Evolutionary conservation across 1,139 yeast species (phyloP), one percentile per base, ranked within the genome.

Genomic region (Yamadazyma trypodendri): DNA sequence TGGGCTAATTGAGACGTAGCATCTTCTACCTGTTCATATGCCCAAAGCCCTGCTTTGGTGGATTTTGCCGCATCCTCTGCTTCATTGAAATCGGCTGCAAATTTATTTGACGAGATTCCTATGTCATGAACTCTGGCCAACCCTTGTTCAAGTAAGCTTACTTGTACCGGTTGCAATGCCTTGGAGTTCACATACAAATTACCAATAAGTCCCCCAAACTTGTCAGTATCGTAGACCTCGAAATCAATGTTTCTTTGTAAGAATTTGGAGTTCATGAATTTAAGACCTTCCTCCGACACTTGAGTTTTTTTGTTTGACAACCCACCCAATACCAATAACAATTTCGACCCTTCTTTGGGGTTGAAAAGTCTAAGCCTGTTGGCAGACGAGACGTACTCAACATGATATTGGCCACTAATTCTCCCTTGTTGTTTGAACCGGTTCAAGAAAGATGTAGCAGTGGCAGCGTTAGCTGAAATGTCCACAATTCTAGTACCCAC

Each of bases 171-270:
- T 18, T 49, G 44, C 24, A 63, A 56, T 17, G 71, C 63, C 34
- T 72, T 71, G 7, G 77, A 72, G 17, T 75, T 75, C 11, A 78
- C 55, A 54, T 66, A 84, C 37, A 86, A 53, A 50, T 82, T 78
- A 36, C 95, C 95, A 55, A 86, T 78, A 51, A 87, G 88, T 0
- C 85, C 86, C 42, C 96, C 96, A 43, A 83, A 71, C 54, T 81
- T 84, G 57, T 88, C 96, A 39, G 77, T 75, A 42, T 77, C 83
- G 46, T 78, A 77, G 20, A 87, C 75, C 40, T 82, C 83, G 48
- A 87, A 68, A 48, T 77, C 81, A 34, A 86, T 84, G 47, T 80
- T 85, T 54, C 88, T 75, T 64, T 88, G 96, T 56, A 81, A 69
- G 38, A 77, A 70, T 45, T 75, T 73, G 43, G 69, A 72, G 52